phyloP scores from a whole-genome alignment of 2,329 filamentous ascomycete species.

The Colletotrichum karsti region DNA sequence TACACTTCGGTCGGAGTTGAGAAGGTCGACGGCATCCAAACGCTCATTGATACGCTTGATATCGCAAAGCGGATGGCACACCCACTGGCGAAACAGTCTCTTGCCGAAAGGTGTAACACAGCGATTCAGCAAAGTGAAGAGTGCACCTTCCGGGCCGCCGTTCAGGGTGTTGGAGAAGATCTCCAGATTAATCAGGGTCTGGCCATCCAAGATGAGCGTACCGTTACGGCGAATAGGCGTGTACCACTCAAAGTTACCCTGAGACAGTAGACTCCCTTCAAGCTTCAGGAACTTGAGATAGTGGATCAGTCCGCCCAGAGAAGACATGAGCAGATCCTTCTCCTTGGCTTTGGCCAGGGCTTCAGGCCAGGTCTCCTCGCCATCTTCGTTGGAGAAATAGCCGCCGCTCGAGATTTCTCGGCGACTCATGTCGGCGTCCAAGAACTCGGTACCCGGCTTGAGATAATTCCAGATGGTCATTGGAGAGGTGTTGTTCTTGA shows the following conservation, averaged over 20 bases:
- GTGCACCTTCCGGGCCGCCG: slow-evolving; percentile 82
- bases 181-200: slow-evolving; percentile 97
- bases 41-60: slow-evolving; percentile 89
- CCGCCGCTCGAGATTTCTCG: slow-evolving; percentile 82
- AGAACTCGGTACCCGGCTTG: slow-evolving; percentile 89
- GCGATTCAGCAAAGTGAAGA: slow-evolving; percentile 90
- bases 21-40: slow-evolving; percentile 90
- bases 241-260: slow-evolving; percentile 91
- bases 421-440: slow-evolving; percentile 83
- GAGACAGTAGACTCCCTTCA: slow-evolving; percentile 85
- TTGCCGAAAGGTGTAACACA: slow-evolving; percentile 98
- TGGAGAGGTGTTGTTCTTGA: slow-evolving; percentile 94
- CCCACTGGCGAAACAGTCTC: slow-evolving; percentile 94
- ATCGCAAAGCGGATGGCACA: slow-evolving; percentile 93
- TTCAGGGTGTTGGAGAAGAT: slow-evolving; percentile 94
- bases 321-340: slow-evolving; percentile 88
- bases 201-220: slow-evolving; percentile 91
- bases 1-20: slow-evolving; percentile 83
- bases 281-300: slow-evolving; percentile 90
- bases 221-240: slow-evolving; percentile 91
- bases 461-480: slow-evolving; percentile 96
- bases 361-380: slow-evolving; percentile 74
- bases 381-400: slow-evolving; percentile 75
- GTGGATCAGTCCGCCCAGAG: slow-evolving; percentile 86
- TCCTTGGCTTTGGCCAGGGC: slow-evolving; percentile 75